Evolutionary conservation across 2,329 filamentous ascomycete species (phyloP), one percentile per base, ranked within the genome.

Genomic region (Botryotinia globosa): DNA sequence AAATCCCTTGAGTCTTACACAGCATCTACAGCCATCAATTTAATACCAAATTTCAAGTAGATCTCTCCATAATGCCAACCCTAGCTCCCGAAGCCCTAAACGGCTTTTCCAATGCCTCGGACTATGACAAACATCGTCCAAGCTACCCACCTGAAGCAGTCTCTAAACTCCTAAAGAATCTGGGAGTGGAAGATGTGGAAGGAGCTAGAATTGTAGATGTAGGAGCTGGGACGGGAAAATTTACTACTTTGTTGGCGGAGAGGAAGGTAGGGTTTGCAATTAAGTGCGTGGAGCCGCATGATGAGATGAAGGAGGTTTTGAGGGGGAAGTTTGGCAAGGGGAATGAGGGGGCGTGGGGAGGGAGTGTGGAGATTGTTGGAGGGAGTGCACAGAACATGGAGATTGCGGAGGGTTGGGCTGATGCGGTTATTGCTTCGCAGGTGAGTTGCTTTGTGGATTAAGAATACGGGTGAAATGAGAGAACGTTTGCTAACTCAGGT

Each of bases 191-290:
- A 42, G 84, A 83, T 39, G 78, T 83, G 29, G 69, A 81, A 10
- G 82, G 83, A 63, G 85, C 86, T 22, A 85, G 81, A 62, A 81
- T 92, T 58, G 80, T 92, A 37, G 91, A 93, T 79, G 83, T 93
- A 29, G 91, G 87, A 1, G 89, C 90, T 4, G 90, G 91, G 0
- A 92, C 90, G 0, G 91, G 91, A 39, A 92, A 92, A 78, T 90
- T 92, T 78, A 92, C 91, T 0, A 88, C 90, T 79, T 77, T 86
- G 29, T 83, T 94, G 48, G 87, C 88, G 10, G 82, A 80, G 22
- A 83, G 90, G 44, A 82, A 85, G 0, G 91, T 93, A 80, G 79
- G 82, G 10, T 92, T 87, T 81, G 80, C 84, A 45, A 83, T 94
- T 74, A 78, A 89, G 63, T 87, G 90, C 64, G 83, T 93, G 66